A percentile compares a stretch with the other conserved stretches of the same genome.
phyloP scores from a whole-genome alignment of 495 filamentous ascomycete genomes.

The Massariosphaeria phaeospora region DNA sequence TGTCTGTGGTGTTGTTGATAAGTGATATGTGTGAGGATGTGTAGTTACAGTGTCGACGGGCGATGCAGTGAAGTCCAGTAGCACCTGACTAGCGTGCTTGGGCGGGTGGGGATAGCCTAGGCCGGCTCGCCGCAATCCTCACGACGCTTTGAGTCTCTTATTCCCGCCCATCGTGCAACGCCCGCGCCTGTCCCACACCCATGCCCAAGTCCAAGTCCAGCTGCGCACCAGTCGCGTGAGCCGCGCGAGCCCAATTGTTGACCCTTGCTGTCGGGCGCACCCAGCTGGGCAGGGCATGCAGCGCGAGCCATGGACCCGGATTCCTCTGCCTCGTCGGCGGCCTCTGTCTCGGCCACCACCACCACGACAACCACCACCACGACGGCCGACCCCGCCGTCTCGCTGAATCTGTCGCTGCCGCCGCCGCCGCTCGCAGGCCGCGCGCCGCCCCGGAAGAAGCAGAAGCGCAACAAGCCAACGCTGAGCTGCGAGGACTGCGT shows the following conservation, averaged over 20 bases:
- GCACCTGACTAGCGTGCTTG: background rate
- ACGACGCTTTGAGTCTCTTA: conserved; percentile 12
- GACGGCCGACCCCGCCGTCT: too few relatives aligned
- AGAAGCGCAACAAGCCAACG: conserved; percentile 72
- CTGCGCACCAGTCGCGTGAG: too few relatives aligned
- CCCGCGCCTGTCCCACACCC: conserved; percentile 18
- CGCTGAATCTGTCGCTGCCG: too few relatives aligned
- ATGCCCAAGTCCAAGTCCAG: conserved; percentile 17
- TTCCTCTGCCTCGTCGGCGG: background rate
- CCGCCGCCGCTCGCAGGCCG: background rate
- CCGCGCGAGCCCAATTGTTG: too few relatives aligned
- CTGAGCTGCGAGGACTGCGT: conserved; percentile 69
- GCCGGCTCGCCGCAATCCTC: too few relatives aligned
- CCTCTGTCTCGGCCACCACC: background rate
- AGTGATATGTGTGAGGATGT: too few relatives aligned
- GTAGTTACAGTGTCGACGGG: too few relatives aligned
- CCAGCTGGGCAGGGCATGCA: too few relatives aligned
- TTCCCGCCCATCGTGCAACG: conserved; percentile 23
- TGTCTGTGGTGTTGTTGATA: too few relatives aligned
- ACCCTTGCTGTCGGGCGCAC: background rate
- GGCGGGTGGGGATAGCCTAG: too few relatives aligned
- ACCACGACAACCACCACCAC: background rate
- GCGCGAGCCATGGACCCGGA: background rate
- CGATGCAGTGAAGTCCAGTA: too few relatives aligned
- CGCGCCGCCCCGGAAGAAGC: conserved; percentile 49